These are phyloP conservation scores for Entoloma clypeatum DNA, from an alignment of 1,284 basidiomycete genomes.

Conservation along the genomic window DNA sequence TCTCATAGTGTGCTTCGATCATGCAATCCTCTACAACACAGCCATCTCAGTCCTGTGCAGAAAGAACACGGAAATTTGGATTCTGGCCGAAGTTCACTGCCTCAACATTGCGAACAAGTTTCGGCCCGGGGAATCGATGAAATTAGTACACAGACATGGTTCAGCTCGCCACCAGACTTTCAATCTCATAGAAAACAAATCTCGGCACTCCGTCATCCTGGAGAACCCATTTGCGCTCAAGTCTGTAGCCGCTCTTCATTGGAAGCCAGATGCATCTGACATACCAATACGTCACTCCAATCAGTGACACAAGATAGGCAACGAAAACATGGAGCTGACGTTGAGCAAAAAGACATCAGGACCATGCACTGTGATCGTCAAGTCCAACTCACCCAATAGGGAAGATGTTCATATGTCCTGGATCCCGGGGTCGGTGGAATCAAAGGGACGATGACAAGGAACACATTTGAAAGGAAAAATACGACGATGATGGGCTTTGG, in stretches of 20 bases:
- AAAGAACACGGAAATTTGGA: too few species aligned
- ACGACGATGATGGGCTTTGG: conserved; percentile 43
- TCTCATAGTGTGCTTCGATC: too few species aligned
- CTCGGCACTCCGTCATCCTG: conserved; percentile 17
- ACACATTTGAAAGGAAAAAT: conserved; percentile 63
- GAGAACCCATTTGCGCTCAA: conserved; percentile 37
- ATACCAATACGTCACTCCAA: conserved; percentile 61
- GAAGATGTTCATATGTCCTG: conserved; percentile 51
- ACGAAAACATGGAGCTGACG: conserved; percentile 51
- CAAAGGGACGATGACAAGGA: conserved; percentile 54
- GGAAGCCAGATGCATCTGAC: conserved; percentile 55
- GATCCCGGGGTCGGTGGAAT: conserved; percentile 52
- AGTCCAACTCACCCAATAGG: conserved; percentile 55
- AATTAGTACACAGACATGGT: too few species aligned
- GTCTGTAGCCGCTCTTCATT: conserved; percentile 41
- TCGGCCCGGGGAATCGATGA: too few species aligned
- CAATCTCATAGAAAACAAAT: conserved; percentile 11
- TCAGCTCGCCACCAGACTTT: too few species aligned
- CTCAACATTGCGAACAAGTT: too few species aligned
- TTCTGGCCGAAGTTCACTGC: too few species aligned
- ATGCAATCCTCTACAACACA: too few species aligned
- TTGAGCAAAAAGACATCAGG: conserved; percentile 1
- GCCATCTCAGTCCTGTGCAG: too few species aligned
- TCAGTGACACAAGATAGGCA: conserved; percentile 44
- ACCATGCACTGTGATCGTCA: background rate